Base-by-base conservation (phyloP, 108 stramenopile genomes). In the Licmophora abbreviata region DNA sequence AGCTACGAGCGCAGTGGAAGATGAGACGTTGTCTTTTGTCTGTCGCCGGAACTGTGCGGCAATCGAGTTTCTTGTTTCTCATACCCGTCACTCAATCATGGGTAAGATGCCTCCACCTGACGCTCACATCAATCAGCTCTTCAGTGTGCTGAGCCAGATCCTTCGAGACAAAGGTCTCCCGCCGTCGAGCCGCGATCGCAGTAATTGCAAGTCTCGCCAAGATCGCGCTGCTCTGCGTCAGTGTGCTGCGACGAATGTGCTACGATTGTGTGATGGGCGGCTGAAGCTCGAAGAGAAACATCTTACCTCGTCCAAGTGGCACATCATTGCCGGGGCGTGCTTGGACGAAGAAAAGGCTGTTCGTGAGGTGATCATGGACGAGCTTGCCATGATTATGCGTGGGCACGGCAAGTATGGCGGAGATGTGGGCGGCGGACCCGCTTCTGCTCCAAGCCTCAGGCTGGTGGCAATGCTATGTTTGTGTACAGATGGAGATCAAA, bases 221-320 rank as follows among this genome's bases (percentile, higher is more conserved):
- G 81, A 85, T 38, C 71, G 64, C 20, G 77, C 80, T 17, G 78
- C 69, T 20, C 51, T 91, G 7, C 73, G 83, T n/a, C 71, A 81
- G 29, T 79, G 81, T 38, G 85, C 86, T 36, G 73, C 81, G 18
- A 55, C 85, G 15, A 61, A 79, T 40, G 33, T 88, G 22, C 45
- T 88, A n/a, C 77, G 77, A 29, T 67, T 93, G 20, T 84, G 92
- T 46, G 85, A 89, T 53, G 47, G 77, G 25, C 59, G 71, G 24
- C 49, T 85, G 20, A 42, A 73, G 31, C 63, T 88, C 9, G 84
- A 84, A 24, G 56, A 68, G 4, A 68, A 42, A 42, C 76, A 64
- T 54, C 59, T 93, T 33, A 65, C 71, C 18, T 55, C 67, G 24
- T 49, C 48, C 6, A 61, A 72, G 59, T 93, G 85, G 85, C 78